These are phyloP conservation scores for Abrus pulchellus DNA, from an alignment of 306 rosid genomes.

Conservation along the genomic window DNA sequence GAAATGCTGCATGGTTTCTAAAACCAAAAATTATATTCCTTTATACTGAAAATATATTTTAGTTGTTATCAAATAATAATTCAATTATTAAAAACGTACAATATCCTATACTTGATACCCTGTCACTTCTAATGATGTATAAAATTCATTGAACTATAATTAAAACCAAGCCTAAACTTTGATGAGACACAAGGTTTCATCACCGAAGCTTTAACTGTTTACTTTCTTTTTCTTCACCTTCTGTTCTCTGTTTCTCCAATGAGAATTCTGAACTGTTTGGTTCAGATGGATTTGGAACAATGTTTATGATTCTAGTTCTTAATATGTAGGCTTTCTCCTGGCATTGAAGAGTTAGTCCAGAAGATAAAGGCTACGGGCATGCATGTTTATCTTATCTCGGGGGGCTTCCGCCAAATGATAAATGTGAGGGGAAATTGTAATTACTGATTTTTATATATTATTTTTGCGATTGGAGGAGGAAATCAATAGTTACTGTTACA, in stretches of 20 bases:
- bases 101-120: not conserved
- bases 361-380: slow-evolving; percentile 71
- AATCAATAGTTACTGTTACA: slow-evolving; percentile 9
- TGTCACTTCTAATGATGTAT: not conserved
- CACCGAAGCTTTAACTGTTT: slow-evolving; percentile 6
- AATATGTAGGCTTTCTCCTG: slow-evolving; percentile 84
- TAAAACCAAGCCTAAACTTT: slow-evolving; percentile 10
- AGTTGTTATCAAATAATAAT: slow-evolving; percentile 8
- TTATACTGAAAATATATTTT: not conserved
- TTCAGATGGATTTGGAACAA: slow-evolving; percentile 30
- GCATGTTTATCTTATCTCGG: slow-evolving; percentile 82
- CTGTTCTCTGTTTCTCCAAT: slow-evolving; percentile 6
- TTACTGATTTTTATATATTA: slow-evolving; percentile 35
- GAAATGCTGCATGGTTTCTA: slow-evolving; percentile 27
- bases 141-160: slow-evolving; percentile 15
- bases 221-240: slow-evolving; percentile 24
- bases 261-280: slow-evolving; percentile 14
- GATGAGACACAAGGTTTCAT: slow-evolving; percentile 14
- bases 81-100: not conserved
- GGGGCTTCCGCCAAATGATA: slow-evolving; percentile 98
- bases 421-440: slow-evolving; percentile 61
- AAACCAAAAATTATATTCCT: slow-evolving; percentile 4
- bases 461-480: slow-evolving; percentile 17
- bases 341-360: slow-evolving; percentile 78
- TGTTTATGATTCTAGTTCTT: slow-evolving; percentile 38